Base-by-base conservation (phyloP, 805 yeast genomes). In the Spencermartinsiella europaea region DNA sequence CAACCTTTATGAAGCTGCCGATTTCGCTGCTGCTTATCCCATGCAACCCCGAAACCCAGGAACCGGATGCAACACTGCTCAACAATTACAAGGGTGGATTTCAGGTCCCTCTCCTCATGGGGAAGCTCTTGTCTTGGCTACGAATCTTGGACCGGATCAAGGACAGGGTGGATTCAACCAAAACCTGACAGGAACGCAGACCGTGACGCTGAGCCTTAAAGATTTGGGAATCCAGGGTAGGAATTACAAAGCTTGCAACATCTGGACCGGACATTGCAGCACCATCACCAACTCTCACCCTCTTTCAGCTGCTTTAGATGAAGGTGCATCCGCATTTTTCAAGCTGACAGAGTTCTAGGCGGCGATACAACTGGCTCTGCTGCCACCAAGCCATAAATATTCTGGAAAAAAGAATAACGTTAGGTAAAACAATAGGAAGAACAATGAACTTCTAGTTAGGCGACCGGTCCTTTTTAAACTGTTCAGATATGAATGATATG, bases 71-170 rank as follows among this genome's bases (percentile, higher is more conserved):
- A 45, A 40, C 19, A 15, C 22, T 3, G 48, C 48, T 25, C 34
- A 45, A 28, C 48, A 45, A 25, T 19, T 45, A 22, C 48, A 45
- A 39, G 48, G 44, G 17, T 45, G 48, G 48, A 39, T 45, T 38
- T 34, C 44, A 8, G 48, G 48, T 2, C 48, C 48, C 14, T 5
- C 22, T 12, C 19, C 36, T 17, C 19, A 33, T 4, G 41, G 44
- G 3, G 25, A 42, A 7, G 50, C 46, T n/a, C 33, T 21, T n/a
- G 46, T 46, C 15, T 40, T 46, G 19, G 16, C 42, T 16, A 42
- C 45, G 14, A 46, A 46, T 38, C 42, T 41, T 31, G 50, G 50
- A 12, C 50, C 50, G 5, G 50, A 46, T 34, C 50, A 46, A 37
- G 50, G 50, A 15, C 42, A 38, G 21, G 50, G 50, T 14, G 50